A percentile compares a stretch with the other conserved stretches of the same genome.
Conservation (phyloP, 805 yeast genomes). For the Candida boidinii region DNA sequence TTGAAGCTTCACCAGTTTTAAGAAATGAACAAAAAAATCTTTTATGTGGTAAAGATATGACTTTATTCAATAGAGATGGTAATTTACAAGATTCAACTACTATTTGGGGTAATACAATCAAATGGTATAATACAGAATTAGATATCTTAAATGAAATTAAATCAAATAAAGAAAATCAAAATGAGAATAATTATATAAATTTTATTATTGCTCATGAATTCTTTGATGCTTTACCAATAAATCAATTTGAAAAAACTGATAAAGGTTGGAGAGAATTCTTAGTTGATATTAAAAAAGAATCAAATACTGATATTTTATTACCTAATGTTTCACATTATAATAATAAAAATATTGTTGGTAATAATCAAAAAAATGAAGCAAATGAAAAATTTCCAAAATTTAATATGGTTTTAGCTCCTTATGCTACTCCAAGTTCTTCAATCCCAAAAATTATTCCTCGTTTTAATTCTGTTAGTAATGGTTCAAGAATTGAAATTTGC, state of each 20-base stretch:
- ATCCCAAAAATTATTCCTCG: constrained; percentile 45
- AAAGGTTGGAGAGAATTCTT: constrained; percentile 75
- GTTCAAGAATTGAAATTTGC: constrained; percentile 61
- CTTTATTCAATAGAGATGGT: constrained; percentile 23
- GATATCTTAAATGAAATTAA: constrained; percentile 26
- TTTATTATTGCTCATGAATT: constrained; percentile 79
- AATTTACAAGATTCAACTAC: constrained; percentile 28
- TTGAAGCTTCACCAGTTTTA: constrained; percentile 67
- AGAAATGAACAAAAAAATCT: constrained; percentile 44
- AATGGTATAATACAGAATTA: constrained; percentile 51
- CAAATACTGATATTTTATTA: constrained; percentile 5
- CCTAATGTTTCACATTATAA: constrained; percentile 14
- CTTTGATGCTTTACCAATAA: constrained; percentile 79
- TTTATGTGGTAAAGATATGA: constrained; percentile 30
- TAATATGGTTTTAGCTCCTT: constrained; percentile 47
- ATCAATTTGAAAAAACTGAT: constrained; percentile 51
- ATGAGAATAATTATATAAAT: constrained; percentile 30
- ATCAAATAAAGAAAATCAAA: constrained; percentile 41
- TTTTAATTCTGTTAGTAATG: constrained; percentile 43
- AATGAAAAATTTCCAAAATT: constrained; percentile 31
- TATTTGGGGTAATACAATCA: constrained; percentile 42
- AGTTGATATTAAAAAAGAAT: constrained; percentile 40
- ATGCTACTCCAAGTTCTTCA: constrained; percentile 53
- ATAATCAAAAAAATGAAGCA: no score
- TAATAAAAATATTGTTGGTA: constrained; percentile 1